phyloP scores from a whole-genome alignment of 768 basidiomycete genomes.

The Clitopilus passeckerianus region DNA sequence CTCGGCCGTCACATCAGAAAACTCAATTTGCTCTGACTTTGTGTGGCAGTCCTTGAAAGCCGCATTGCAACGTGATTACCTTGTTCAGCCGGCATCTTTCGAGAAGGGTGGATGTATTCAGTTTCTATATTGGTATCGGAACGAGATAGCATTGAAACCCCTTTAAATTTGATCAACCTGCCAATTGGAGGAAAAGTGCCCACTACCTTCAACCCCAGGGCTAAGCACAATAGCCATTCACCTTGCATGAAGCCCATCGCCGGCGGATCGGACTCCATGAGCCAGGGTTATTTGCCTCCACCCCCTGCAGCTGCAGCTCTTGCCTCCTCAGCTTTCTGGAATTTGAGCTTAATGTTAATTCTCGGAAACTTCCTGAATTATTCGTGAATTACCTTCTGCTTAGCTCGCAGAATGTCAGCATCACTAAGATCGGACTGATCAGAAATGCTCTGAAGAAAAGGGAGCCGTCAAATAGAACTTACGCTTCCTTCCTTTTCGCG shows the following conservation, averaged over 20 bases:
- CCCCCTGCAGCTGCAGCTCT: slow-evolving; percentile 24
- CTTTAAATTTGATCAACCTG: neutral
- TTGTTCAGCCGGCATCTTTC: neutral
- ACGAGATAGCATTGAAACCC: neutral
- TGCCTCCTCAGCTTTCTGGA: slow-evolving; percentile 53
- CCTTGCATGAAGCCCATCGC: slow-evolving; percentile 5
- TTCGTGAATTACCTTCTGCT: slow-evolving; percentile 59
- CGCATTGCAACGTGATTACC: neutral
- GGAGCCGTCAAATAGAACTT: slow-evolving; percentile 26
- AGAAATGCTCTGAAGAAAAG: slow-evolving; percentile 3
- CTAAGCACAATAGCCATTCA: neutral
- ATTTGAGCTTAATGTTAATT: neutral
- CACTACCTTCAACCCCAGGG: neutral
- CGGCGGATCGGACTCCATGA: slow-evolving; percentile 9
- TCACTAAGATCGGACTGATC: slow-evolving; percentile 44
- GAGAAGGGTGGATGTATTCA: neutral
- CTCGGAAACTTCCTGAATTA: neutral
- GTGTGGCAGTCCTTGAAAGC: neutral
- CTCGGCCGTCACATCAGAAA: neutral
- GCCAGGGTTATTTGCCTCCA: slow-evolving; percentile 30
- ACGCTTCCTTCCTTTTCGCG: slow-evolving; percentile 74
- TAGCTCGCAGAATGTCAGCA: slow-evolving; percentile 68
- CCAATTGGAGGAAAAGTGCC: slow-evolving; percentile 1
- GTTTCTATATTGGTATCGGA: neutral
- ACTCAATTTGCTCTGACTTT: neutral